Evolutionary conservation across 2,329 filamentous ascomycete genomes (phyloP).

Genomic region (Xylariaceae sp.): DNA sequence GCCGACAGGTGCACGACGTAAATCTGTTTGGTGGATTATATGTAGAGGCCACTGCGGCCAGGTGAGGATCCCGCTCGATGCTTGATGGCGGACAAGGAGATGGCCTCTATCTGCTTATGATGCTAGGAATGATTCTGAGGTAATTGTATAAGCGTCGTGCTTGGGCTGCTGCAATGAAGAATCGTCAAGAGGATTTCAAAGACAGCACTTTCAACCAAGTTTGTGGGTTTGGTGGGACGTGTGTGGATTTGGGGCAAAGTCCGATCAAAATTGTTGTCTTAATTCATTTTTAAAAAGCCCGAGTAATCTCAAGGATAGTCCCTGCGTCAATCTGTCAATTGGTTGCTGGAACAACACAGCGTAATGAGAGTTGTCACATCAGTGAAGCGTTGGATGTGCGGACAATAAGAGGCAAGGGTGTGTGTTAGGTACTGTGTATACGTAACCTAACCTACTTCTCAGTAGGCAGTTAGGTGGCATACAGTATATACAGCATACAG

Average conservation of each 20-base stretch:
- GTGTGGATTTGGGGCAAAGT: conserved; percentile 4
- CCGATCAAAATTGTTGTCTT: conserved; percentile 2
- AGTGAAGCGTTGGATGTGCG: conserved; percentile 16
- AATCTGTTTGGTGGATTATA: conserved; percentile 26
- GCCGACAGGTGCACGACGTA: conserved; percentile 19
- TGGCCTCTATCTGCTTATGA: conserved; percentile 18
- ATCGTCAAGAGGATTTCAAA: conserved; percentile 11
- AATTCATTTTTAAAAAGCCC: no score
- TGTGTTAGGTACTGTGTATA: conserved; percentile 10
- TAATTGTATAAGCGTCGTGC: conserved; percentile 16
- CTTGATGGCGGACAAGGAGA: conserved; percentile 24
- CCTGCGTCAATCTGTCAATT: conserved; percentile 27
- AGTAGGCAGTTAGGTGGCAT: conserved; percentile 10
- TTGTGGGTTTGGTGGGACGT: conserved; percentile 12
- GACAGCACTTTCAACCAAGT: conserved; percentile 19
- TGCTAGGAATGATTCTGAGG: conserved; percentile 21
- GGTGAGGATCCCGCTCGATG: no score
- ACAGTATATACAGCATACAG: background rate
- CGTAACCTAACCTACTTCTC: conserved; percentile 21
- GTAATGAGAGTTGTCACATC: conserved; percentile 20
- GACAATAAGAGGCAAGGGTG: conserved; percentile 7
- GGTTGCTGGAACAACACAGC: conserved; percentile 29
- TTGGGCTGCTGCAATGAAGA: conserved; percentile 16
- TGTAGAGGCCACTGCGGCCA: conserved; percentile 24
- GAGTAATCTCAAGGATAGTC: no score